Base-by-base conservation (phyloP, 345 rosid species). In the Dipteronia dyeriana region DNA sequence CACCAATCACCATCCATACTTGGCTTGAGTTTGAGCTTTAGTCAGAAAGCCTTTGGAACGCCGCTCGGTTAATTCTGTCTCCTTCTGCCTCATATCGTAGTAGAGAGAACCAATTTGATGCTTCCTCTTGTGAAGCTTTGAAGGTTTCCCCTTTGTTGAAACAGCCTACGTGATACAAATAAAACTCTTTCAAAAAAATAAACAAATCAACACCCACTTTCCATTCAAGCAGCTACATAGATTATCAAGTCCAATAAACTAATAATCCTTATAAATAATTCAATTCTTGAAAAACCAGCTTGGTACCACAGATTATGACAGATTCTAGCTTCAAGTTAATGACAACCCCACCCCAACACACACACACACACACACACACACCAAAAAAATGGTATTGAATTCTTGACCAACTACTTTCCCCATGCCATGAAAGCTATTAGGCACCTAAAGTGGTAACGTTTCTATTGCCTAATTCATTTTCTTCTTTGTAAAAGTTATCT, bases 41-140 rank as follows among this genome's bases (percentile, higher is more conserved):
- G 98, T 92, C 60, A 88, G 95, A 75, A 91, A 78, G 34, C 99
- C 99, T 78, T 79, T 90, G 9, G 99, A 78, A 10, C 98, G 97
- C 74, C 97, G 86, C 85, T 96, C 99, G 16, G 89, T 16, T 65
- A 96, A 82, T 78, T 94, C 99, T 72, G 75, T 77, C 90, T 94
- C 97, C 76, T 92, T 94, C 81, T 94, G 98, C 86, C 77, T 94
- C 97, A 94, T 91, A 78, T 96, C 99, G 60, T 51, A 84, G 82
- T 70, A 90, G 61, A 96, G 79, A 8, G 99, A 79, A 19, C 95
- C 88, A 31, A 96, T 96, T 78, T 94, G 99, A 89, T 94, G 99
- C 89, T 96, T 96, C 88, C 99, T 92, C 90, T 94, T 94, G 86
- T 94, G 99, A 77, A 96, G 93, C 77, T 96, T 96, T 0, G 92